Conservation (phyloP, 306 rosid species). For the Neltuma alba region DNA sequence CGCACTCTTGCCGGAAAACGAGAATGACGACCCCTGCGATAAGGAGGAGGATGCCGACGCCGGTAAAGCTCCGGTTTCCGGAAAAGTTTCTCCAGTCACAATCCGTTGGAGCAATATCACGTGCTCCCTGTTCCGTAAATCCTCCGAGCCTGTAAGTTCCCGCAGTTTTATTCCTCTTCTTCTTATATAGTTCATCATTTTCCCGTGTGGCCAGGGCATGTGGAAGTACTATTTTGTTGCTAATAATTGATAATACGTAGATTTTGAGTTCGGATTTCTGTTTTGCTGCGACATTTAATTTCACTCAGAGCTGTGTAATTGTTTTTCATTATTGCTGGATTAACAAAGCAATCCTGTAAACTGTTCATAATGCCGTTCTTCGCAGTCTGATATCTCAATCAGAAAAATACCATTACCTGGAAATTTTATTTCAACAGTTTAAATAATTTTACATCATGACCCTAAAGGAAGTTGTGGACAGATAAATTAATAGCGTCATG, state of each 20-base stretch:
- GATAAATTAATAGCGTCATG: neutral
- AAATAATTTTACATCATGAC: slow-evolving; percentile 7
- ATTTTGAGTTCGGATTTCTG: neutral
- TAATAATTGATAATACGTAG: neutral
- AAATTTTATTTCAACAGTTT: slow-evolving; percentile 1
- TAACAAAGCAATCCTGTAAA: neutral
- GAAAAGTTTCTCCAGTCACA: slow-evolving; percentile 65
- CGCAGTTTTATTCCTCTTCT: neutral
- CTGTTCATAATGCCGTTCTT: neutral
- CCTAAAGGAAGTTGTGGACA: neutral
- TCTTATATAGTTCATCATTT: neutral
- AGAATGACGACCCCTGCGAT: slow-evolving; percentile 39
- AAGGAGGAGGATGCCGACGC: slow-evolving; percentile 30
- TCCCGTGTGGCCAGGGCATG: neutral
- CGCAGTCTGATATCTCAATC: neutral
- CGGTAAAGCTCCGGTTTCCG: slow-evolving; percentile 35
- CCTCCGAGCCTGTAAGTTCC: slow-evolving; percentile 63
- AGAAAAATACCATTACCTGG: slow-evolving; percentile 11
- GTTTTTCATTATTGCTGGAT: neutral
- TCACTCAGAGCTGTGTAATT: neutral
- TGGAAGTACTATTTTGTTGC: slow-evolving; percentile 22
- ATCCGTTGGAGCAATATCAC: slow-evolving; percentile 80
- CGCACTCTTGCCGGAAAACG: slow-evolving; percentile 53
- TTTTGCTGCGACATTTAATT: neutral
- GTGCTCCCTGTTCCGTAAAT: slow-evolving; percentile 71